Base-by-base conservation (phyloP, 257 asterid species). In the Nicotiana paniculata region DNA sequence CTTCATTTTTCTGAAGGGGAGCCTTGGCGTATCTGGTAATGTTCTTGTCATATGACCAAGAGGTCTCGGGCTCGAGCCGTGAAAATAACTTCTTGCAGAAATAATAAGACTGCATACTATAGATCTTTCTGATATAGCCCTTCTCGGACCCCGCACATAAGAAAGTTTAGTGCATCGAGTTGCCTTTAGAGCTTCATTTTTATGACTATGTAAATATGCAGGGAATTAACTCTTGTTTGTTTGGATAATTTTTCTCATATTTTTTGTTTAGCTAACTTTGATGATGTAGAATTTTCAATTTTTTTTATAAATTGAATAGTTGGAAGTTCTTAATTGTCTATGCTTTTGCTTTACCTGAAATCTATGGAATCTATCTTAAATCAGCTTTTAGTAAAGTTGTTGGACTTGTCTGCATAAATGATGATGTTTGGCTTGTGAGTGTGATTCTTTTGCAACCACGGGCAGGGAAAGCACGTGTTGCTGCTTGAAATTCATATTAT, bases 281-380 rank as follows among this genome's bases (percentile, higher is more conserved):
- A 80, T 35, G 39, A 77, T 85, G 74, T 81, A 48, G 80, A 79
- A 82, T 12, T 21, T 61, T 61, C 12, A 12, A 21, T 18, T 58
- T 58, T 39, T 58, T 58, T 39, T 39, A 39, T 39, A 39, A 4
- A 35, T 35, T 39, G 10, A 39, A 39, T 39, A 39, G 46, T 39
- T 39, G 46, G 46, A 39, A 58, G 64, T 18, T 58, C 11, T 28
- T 32, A 2, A 32, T 32, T 79, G 81, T 84, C 53, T 83, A 33
- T 65, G 63, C 80, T 83, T 82, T 86, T 81, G 80, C 85, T 51
- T 75, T 69, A 81, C 78, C 85, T 46, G 81, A 85, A 88, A 89
- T 88, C 57, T 63, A 63, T 66, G 86, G 87, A 90, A 86, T 88
- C 89, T 84, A 87, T 85, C 82, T 46, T 21, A 77, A 81, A 82